These are phyloP conservation scores for Tuber indicum DNA, from an alignment of 495 filamentous ascomycete species.

Conservation along the genomic window DNA sequence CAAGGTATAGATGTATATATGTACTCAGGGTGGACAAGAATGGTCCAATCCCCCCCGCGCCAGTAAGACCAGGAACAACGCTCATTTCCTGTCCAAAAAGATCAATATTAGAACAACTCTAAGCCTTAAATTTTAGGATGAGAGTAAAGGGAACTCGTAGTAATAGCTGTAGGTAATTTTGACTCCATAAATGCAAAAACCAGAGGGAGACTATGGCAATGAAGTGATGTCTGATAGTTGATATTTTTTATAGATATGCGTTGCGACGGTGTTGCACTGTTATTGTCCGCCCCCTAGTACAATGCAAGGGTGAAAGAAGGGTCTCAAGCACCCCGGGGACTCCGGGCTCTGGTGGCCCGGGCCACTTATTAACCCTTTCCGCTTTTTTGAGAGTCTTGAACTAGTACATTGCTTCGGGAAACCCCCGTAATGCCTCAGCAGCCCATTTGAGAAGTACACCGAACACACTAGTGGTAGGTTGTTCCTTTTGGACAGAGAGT, in stretches of 20 bases:
- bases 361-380: neutral
- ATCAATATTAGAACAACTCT: too few relatives aligned
- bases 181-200: too few relatives aligned
- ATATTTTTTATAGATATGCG: too few relatives aligned
- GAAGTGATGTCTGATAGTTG: too few relatives aligned
- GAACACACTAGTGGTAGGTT: neutral
- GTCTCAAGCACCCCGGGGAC: neutral
- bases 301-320: neutral
- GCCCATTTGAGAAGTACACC: neutral
- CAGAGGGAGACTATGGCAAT: too few relatives aligned
- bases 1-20: neutral
- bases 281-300: neutral
- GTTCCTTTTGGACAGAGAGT: neutral
- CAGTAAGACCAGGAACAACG: too few relatives aligned
- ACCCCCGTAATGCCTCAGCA: neutral
- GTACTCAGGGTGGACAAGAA: neutral
- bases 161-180: too few relatives aligned
- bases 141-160: too few relatives aligned
- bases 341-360: neutral
- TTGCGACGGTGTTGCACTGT: too few relatives aligned
- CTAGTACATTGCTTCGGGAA: neutral
- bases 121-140: too few relatives aligned
- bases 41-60: too few relatives aligned
- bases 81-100: too few relatives aligned
- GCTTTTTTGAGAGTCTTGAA: neutral